Evolutionary conservation across 2,329 filamentous ascomycete species (phyloP).

Genomic region (Aspergillus spinulosporus): DNA sequence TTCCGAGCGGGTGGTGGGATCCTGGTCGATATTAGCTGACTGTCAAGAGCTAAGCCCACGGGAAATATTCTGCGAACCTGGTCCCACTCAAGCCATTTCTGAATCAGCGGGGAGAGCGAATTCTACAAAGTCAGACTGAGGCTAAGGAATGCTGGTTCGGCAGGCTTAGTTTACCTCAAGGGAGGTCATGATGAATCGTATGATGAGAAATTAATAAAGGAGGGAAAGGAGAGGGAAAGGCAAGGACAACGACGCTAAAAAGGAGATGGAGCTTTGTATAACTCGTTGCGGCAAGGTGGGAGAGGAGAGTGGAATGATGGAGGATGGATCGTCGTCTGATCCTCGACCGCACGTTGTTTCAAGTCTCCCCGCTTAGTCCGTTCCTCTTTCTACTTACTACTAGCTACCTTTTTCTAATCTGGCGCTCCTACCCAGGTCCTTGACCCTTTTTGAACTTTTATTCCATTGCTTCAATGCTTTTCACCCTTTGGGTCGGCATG

Average conservation of each 20-base stretch:
- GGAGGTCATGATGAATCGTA: constrained; percentile 30
- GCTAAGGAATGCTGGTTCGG: constrained; percentile 10
- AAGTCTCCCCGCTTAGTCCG: constrained; percentile 12
- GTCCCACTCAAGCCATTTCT: constrained; percentile 61
- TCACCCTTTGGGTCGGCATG: background rate
- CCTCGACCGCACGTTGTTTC: constrained; percentile 6
- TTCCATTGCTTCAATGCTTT: constrained; percentile 53
- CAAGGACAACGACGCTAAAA: background rate
- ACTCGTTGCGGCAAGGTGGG: background rate
- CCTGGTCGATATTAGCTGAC: constrained; percentile 32
- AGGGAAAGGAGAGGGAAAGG: background rate
- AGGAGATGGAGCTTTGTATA: constrained; percentile 4
- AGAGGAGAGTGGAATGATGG: constrained; percentile 9
- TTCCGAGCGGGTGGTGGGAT: constrained; percentile 55
- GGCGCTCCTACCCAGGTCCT: background rate
- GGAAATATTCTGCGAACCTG: constrained; percentile 34
- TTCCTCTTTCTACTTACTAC: background rate
- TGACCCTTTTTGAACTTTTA: constrained; percentile 63
- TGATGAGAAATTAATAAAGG: constrained; percentile 12
- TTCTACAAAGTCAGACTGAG: constrained; percentile 27
- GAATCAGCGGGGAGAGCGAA: constrained; percentile 45
- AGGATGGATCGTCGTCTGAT: constrained; percentile 16
- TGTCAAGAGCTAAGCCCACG: constrained; percentile 12
- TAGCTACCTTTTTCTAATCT: background rate
- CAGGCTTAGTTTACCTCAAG: constrained; percentile 19